Conservation (phyloP, 768 basidiomycete species). For the Calocera viscosa region DNA sequence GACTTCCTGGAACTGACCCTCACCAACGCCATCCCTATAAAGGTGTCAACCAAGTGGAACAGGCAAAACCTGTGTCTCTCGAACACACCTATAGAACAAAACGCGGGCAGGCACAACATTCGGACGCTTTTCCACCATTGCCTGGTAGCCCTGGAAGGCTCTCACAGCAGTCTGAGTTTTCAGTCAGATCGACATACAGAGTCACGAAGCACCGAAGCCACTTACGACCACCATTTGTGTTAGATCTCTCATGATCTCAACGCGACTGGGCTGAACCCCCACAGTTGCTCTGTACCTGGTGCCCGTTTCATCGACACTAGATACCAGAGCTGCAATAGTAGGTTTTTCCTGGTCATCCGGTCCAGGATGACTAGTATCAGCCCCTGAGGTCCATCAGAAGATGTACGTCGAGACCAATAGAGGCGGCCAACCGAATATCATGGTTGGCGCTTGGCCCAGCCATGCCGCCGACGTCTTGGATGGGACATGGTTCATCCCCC, state of each 20-base stretch:
- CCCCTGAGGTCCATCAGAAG: not conserved
- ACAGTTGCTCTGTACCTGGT: conserved; percentile 70
- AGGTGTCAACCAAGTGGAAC: not conserved
- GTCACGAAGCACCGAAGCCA: conserved; percentile 42
- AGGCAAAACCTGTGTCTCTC: not conserved
- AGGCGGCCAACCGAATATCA: conserved; percentile 68
- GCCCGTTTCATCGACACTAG: conserved; percentile 54
- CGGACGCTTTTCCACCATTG: conserved; percentile 30
- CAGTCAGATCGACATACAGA: not conserved
- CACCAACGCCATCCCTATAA: conserved; percentile 12
- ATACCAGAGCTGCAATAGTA: conserved; percentile 74
- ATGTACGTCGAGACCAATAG: not conserved
- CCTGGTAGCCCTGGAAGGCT: not conserved
- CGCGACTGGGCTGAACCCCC: conserved; percentile 37
- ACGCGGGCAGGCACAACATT: conserved; percentile 49
- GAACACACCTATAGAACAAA: conserved; percentile 51
- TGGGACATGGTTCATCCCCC: conserved; percentile 63
- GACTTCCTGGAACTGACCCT: conserved; percentile 65
- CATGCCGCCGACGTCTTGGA: conserved; percentile 46
- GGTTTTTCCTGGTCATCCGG: conserved; percentile 63
- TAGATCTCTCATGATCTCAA: conserved; percentile 52
- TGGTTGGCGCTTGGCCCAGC: conserved; percentile 55
- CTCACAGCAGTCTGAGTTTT: not conserved
- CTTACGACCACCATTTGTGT: conserved; percentile 59
- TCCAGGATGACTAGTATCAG: conserved; percentile 65